A percentile compares a stretch with the other conserved stretches of the same genome.
These are phyloP conservation scores for Hypoxylon lienhwacheense DNA, from an alignment of 495 filamentous ascomycete genomes.

Conservation along the genomic window DNA sequence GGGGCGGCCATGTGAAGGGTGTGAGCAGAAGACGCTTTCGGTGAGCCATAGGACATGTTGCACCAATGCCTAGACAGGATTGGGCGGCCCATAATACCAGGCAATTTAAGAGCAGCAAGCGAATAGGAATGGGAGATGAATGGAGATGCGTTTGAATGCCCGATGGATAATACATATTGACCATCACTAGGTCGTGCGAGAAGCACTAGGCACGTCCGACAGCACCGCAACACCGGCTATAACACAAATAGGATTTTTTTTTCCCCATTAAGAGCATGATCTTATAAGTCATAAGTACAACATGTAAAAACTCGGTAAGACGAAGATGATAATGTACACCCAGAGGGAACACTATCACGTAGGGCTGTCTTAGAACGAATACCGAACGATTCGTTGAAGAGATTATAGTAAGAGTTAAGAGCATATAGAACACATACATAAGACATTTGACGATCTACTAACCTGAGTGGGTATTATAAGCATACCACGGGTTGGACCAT, in stretches of 20 bases:
- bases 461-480: constrained; percentile 2
- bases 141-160: constrained; percentile 7
- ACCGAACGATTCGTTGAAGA: too few relatives aligned
- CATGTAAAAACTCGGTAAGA: too few relatives aligned
- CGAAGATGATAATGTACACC: too few relatives aligned
- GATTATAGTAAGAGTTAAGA: not conserved
- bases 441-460: not conserved
- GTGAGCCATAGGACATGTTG: constrained; percentile 28
- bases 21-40: constrained; percentile 31
- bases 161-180: constrained; percentile 4
- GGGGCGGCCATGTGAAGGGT: constrained; percentile 29
- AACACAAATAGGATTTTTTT: too few relatives aligned
- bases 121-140: constrained; percentile 11
- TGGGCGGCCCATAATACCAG: constrained; percentile 12
- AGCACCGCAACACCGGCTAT: constrained; percentile 5
- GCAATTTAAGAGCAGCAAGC: constrained; percentile 15
- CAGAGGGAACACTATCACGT: too few relatives aligned
- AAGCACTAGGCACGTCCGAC: constrained; percentile 5
- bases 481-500: constrained; percentile 21
- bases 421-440: not conserved
- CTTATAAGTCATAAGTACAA: too few relatives aligned
- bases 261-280: too few relatives aligned
- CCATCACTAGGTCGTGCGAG: constrained; percentile 5
- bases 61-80: constrained; percentile 25
- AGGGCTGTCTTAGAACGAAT: too few relatives aligned